phyloP scores from a whole-genome alignment of 108 stramenopile species.

The Skeletonema potamos region DNA sequence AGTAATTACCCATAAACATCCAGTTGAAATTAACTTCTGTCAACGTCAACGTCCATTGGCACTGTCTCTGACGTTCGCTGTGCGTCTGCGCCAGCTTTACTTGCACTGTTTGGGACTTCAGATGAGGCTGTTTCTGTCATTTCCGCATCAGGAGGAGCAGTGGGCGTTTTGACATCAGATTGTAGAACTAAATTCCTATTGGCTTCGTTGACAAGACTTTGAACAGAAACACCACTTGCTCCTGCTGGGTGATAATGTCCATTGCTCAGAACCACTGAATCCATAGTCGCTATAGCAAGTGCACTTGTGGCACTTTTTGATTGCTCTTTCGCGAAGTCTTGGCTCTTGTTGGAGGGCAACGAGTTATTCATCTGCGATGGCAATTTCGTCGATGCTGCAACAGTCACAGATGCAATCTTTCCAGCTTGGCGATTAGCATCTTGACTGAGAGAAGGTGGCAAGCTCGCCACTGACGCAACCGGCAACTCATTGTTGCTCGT shows the following conservation, averaged over 20 bases:
- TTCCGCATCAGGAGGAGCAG: not conserved
- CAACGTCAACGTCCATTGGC: not conserved
- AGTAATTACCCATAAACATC: not conserved
- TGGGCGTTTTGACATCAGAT: not conserved
- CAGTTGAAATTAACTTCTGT: not conserved
- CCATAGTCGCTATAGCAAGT: not conserved
- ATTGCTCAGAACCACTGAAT: not conserved
- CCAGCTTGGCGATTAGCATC: not conserved
- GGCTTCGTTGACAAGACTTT: not conserved
- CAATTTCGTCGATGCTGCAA: not conserved
- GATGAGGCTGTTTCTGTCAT: not conserved
- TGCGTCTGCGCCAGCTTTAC: not conserved
- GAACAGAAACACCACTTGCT: not conserved
- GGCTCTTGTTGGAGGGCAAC: not conserved
- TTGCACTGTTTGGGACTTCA: not conserved
- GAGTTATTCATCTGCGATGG: no score
- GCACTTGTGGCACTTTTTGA: no score
- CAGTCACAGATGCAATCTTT: not conserved
- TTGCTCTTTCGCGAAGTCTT: no score
- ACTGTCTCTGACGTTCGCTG: not conserved
- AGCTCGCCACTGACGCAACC: not conserved
- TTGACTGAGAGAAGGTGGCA: not conserved
- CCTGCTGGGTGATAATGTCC: not conserved
- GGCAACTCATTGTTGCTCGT: not conserved
- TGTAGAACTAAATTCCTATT: not conserved